Conservation (phyloP, 208 protist genomes). For the Trypanosomatidae sp. region DNA sequence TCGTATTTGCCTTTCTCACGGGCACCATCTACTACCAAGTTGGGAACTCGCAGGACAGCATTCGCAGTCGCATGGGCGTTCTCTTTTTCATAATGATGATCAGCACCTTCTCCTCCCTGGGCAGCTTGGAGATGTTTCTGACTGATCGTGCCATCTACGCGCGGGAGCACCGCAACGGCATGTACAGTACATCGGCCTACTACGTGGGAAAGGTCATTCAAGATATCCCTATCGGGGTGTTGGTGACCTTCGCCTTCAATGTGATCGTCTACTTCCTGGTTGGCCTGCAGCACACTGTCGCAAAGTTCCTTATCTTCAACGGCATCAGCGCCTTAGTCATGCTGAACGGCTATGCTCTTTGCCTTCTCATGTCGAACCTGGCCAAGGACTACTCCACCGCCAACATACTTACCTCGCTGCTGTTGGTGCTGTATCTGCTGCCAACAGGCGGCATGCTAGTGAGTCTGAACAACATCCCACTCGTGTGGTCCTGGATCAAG, state of each 20-base stretch:
- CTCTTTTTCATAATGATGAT: slow-evolving; percentile 81
- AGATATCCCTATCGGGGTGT: slow-evolving; percentile 53
- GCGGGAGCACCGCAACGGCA: slow-evolving; percentile 64
- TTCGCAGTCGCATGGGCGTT: slow-evolving; percentile 68
- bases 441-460: slow-evolving; percentile 67
- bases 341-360: slow-evolving; percentile 66
- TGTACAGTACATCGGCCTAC: slow-evolving; percentile 66
- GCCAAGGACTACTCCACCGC: slow-evolving; percentile 52
- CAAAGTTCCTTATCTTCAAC: slow-evolving; percentile 52
- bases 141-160: slow-evolving; percentile 58
- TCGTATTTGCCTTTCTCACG: slow-evolving; percentile 67
- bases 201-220: slow-evolving; percentile 70
- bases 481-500: slow-evolving; percentile 76
- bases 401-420: slow-evolving; percentile 56
- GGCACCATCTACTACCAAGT: slow-evolving; percentile 77
- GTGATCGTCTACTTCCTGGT: slow-evolving; percentile 60
- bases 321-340: slow-evolving; percentile 42
- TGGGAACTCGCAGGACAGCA: slow-evolving; percentile 39
- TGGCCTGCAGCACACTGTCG: slow-evolving; percentile 40
- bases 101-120: slow-evolving; percentile 57
- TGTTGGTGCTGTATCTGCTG: slow-evolving; percentile 66
- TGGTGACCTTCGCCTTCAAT: slow-evolving; percentile 48
- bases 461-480: slow-evolving; percentile 48
- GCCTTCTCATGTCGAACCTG: slow-evolving; percentile 66
- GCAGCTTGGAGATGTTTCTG: slow-evolving; percentile 55